Percentiles rank a stretch among this genome's conserved stretches.
These are phyloP conservation scores for Cocos nucifera DNA, from an alignment of 176 grass and related monocot genomes.

Conservation along the genomic window DNA sequence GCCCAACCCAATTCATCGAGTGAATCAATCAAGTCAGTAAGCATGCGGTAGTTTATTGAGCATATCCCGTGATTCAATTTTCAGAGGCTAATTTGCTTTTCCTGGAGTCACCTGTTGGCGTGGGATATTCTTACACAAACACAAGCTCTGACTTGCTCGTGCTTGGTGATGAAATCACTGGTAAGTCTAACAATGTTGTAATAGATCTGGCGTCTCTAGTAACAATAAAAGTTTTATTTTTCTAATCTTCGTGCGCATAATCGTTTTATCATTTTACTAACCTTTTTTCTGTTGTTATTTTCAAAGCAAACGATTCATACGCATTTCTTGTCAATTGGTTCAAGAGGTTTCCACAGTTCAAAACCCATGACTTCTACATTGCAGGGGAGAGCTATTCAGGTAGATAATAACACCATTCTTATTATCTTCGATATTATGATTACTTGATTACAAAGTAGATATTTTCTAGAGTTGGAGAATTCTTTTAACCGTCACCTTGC, in stretches of 20 bases:
- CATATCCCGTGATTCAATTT: background rate
- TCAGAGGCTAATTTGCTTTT: constrained; percentile 94
- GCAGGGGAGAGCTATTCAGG: constrained; percentile 90
- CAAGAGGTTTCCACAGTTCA: constrained; percentile 88
- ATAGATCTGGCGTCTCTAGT: no score
- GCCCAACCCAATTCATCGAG: no score
- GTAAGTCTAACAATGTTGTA: no score
- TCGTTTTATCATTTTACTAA: background rate
- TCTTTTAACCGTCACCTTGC: background rate
- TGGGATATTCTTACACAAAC: constrained; percentile 95
- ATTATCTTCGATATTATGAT: no score
- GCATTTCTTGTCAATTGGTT: constrained; percentile 92
- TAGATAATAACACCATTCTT: constrained; percentile 10
- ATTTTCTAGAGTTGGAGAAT: background rate
- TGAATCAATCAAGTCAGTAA: no score
- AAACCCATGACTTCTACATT: constrained; percentile 78
- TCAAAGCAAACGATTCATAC: constrained; percentile 69
- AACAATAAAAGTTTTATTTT: no score
- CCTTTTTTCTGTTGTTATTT: background rate
- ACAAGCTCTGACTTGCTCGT: constrained; percentile 63
- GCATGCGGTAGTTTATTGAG: no score
- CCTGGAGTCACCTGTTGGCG: constrained; percentile 93
- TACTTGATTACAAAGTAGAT: background rate
- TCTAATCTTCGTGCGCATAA: no score
- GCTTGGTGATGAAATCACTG: constrained; percentile 73